Base-by-base conservation (phyloP, 140 eudicot species). In the Ambrosia hybrid region DNA sequence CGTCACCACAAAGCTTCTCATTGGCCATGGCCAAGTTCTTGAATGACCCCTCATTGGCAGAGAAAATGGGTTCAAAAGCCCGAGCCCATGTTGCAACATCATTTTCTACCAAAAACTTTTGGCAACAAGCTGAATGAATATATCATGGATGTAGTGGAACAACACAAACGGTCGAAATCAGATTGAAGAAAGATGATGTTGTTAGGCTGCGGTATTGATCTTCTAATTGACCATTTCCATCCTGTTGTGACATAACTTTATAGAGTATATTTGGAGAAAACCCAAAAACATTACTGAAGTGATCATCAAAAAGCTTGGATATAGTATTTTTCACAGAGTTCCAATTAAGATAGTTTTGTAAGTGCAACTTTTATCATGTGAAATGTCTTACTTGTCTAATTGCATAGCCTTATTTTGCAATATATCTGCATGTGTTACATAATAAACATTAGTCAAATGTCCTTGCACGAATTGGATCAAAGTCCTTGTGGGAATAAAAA, bases 41-140 rank as follows among this genome's bases (percentile, higher is more conserved):
- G 49, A 70, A 72, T 66, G 88, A 89, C 57, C 93, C 91, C 9
- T 68, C 73, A 30, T 41, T 84, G 76, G 88, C 98, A 0, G 71
- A 76, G 64, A 84, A 26, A 37, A 80, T 92, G 93, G 98, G 96
- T 2, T 21, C 51, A 12, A 86, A 84, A 57, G 96, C 98, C 9
- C 85, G 83, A 14, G 9, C 76, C 3, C 98, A 85, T 75, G 95
- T 92, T 15, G 56, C 77, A 6, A 75, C 84, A 37, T 78, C 82
- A 21, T 91, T 91, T 59, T 91, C 96, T 4, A 86, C 96, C 45
- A n/a, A 77, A 82, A 68, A 83, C 73, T 9, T 92, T 89, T 62
- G 93, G 93, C 21, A 78, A 76, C 58, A 83, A 67, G 57, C 72
- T 91, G 83, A 85, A 91, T 68, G 84, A 61, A 12, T 85, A 80